phyloP scores from a whole-genome alignment of 805 yeast genomes.

The Suhomyces sp. region DNA sequence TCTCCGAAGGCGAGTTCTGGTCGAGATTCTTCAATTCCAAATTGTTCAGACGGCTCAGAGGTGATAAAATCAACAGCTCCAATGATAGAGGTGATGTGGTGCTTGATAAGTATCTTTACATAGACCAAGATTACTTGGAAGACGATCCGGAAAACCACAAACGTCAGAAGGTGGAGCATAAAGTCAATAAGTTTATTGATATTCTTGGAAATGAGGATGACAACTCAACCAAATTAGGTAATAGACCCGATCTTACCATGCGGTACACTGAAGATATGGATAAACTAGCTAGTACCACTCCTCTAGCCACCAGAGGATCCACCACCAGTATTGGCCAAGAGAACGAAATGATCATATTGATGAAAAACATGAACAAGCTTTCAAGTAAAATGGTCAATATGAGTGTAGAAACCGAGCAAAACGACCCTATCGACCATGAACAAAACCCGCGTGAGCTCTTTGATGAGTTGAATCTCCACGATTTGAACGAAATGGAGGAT shows the following conservation, averaged over 20 bases:
- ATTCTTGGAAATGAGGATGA: slow-evolving; percentile 79
- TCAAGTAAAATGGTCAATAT: slow-evolving; percentile 72
- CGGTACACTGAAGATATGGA: slow-evolving; percentile 46
- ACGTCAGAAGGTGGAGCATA: slow-evolving; percentile 21
- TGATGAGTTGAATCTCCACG: slow-evolving; percentile 50
- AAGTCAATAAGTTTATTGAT: slow-evolving; percentile 71
- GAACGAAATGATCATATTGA: slow-evolving; percentile 67
- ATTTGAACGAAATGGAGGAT: slow-evolving; percentile 46
- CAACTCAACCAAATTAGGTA: slow-evolving; percentile 72
- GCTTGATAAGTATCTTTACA: slow-evolving; percentile 76
- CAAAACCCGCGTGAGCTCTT: slow-evolving; percentile 19
- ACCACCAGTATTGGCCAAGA: slow-evolving; percentile 23
- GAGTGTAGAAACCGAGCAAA: slow-evolving; percentile 6
- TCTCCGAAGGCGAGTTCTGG: slow-evolving; percentile 94
- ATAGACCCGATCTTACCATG: slow-evolving; percentile 89
- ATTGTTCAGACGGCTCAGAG: slow-evolving; percentile 80
- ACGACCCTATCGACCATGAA: slow-evolving; percentile 20
- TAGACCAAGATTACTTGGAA: slow-evolving; percentile 56
- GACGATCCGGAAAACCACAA: slow-evolving; percentile 31
- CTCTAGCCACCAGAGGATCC: background rate
- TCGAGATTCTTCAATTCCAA: slow-evolving; percentile 90
- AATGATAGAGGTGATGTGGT: slow-evolving; percentile 81
- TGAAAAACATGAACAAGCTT: slow-evolving; percentile 85
- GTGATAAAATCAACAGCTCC: slow-evolving; percentile 69
- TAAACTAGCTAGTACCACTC: slow-evolving; percentile 3